These are phyloP conservation scores for Saccharum hybrid DNA, from an alignment of 202 grass and related monocot species.

Conservation along the genomic window DNA sequence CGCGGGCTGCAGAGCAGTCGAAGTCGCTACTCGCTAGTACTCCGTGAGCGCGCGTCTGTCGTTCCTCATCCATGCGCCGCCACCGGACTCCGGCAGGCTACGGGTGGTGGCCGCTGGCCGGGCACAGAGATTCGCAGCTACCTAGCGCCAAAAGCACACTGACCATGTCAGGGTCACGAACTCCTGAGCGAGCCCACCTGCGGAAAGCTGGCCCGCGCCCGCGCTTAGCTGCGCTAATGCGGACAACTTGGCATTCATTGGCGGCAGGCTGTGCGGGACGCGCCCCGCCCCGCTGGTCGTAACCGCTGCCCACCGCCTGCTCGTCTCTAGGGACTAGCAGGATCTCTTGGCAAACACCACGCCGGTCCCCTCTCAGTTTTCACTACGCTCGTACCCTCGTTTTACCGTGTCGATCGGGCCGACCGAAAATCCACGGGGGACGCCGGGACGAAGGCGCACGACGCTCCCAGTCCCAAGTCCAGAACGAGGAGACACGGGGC, in stretches of 20 bases:
- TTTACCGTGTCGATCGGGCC: background rate
- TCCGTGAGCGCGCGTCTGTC: background rate
- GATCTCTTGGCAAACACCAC: background rate
- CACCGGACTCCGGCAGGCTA: constrained; percentile 24
- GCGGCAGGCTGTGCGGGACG: constrained; percentile 28
- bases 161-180: constrained; percentile 53
- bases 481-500: background rate
- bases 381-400: background rate
- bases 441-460: too few relatives aligned
- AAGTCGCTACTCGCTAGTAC: background rate
- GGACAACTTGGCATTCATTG: constrained; percentile 38
- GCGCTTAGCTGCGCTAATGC: constrained; percentile 38
- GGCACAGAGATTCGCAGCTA: constrained; percentile 32
- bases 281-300: background rate
- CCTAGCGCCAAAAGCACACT: constrained; percentile 24
- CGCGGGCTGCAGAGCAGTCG: background rate
- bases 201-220: background rate
- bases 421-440: too few relatives aligned
- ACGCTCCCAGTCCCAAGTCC: too few relatives aligned
- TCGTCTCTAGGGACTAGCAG: background rate
- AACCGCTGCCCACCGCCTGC: background rate
- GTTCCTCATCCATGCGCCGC: background rate
- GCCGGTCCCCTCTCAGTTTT: background rate
- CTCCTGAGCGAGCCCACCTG: constrained; percentile 28
- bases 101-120: background rate